Conservation (phyloP, 2,329 filamentous ascomycete genomes). For the Tothia fuscella region DNA sequence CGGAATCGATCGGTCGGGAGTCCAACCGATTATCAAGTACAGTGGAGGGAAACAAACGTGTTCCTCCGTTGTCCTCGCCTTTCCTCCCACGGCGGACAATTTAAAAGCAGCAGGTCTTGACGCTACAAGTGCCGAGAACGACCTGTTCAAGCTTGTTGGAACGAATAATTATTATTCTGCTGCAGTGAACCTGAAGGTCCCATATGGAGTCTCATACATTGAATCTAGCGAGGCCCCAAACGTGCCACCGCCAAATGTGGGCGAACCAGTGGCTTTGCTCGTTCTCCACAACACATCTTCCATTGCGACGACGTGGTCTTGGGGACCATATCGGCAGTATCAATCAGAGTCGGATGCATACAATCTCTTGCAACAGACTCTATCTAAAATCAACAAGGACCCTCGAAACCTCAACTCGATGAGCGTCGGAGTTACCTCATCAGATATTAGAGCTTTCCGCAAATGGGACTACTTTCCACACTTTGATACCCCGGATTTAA, state of each 20-base stretch:
- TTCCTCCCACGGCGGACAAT: constrained; percentile 23
- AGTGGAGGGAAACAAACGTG: constrained; percentile 20
- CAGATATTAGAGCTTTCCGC: constrained; percentile 22
- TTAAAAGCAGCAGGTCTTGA: constrained; percentile 23
- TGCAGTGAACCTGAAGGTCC: constrained; percentile 22
- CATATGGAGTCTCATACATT: constrained; percentile 26
- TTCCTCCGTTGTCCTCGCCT: constrained; percentile 24
- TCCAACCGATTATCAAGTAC: not conserved
- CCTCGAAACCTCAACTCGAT: constrained; percentile 20
- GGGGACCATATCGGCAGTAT: constrained; percentile 23
- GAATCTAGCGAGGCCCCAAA: constrained; percentile 16
- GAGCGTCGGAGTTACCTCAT: constrained; percentile 15
- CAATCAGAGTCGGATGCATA: constrained; percentile 19
- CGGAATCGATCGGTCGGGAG: constrained; percentile 16
- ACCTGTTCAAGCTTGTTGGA: constrained; percentile 21
- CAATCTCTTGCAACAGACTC: constrained; percentile 19
- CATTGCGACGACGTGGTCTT: constrained; percentile 25
- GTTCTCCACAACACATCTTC: constrained; percentile 20
- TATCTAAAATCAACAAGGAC: constrained; percentile 25
- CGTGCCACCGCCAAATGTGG: constrained; percentile 22
- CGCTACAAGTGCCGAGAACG: constrained; percentile 21
- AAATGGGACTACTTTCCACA: constrained; percentile 30
- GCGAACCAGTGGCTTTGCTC: constrained; percentile 24
- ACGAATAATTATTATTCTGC: constrained; percentile 26
- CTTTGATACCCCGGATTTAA: constrained; percentile 20